phyloP scores from a whole-genome alignment of 192 early-diverging fungal species.

The Podochytrium sp. region DNA sequence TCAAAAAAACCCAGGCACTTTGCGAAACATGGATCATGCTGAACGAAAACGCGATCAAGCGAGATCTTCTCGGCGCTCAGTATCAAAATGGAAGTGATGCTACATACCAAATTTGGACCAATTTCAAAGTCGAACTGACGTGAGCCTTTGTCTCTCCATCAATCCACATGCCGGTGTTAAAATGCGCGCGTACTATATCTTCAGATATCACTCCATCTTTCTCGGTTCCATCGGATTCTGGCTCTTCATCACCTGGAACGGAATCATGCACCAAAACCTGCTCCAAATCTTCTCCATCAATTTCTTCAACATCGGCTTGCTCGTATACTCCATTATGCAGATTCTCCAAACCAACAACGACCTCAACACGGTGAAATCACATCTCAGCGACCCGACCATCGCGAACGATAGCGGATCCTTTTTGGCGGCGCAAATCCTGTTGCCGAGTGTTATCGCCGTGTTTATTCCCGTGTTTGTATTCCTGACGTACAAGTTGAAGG shows the following conservation, averaged over 20 bases:
- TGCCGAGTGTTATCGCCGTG: background rate
- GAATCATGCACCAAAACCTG: background rate
- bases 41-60: background rate
- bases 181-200: too few relatives aligned
- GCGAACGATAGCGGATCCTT: background rate
- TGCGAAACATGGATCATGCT: slow-evolving; percentile 7
- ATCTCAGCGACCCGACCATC: background rate
- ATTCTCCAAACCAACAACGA: slow-evolving; percentile 1
- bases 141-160: background rate
- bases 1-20: background rate
- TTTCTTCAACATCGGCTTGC: slow-evolving; percentile 10
- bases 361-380: background rate
- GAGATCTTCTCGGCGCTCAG: background rate
- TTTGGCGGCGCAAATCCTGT: slow-evolving; percentile 1
- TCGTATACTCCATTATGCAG: slow-evolving; percentile 21
- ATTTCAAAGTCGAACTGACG: background rate
- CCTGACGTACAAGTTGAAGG: background rate
- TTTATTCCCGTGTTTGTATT: slow-evolving; percentile 3
- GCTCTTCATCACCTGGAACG: background rate
- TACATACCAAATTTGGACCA: background rate
- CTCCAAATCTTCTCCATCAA: slow-evolving; percentile 21
- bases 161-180: background rate
- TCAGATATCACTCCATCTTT: background rate
- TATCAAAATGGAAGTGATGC: background rate
- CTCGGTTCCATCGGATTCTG: background rate